A percentile compares a stretch with the other conserved stretches of the same genome.
Conservation (phyloP, 768 basidiomycete species). For the Hericium coralloides region DNA sequence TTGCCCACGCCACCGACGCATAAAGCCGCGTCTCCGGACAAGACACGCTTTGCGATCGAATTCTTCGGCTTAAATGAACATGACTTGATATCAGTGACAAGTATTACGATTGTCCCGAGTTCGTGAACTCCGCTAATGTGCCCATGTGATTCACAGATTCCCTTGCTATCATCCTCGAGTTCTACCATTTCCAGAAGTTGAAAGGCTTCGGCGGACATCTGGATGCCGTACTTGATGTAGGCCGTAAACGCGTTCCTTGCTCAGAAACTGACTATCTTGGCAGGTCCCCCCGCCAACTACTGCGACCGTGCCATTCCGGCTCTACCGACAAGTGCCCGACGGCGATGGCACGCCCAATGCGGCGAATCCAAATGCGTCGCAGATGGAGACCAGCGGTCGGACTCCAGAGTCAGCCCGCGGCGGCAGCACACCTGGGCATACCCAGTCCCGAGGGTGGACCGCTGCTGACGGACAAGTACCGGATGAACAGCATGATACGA, state of each 20-base stretch:
- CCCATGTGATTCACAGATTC: constrained; percentile 1
- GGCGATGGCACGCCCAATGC: background rate
- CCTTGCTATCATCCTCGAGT: constrained; percentile 11
- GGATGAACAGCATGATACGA: background rate
- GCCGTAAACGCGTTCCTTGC: background rate
- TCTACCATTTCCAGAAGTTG: constrained; percentile 10
- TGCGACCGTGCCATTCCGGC: constrained; percentile 9
- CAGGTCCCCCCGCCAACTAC: constrained; percentile 10
- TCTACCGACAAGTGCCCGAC: constrained; percentile 5
- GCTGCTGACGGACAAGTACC: background rate
- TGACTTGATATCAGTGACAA: constrained; percentile 52
- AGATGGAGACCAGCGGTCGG: background rate
- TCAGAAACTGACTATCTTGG: background rate
- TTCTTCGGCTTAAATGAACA: constrained; percentile 53
- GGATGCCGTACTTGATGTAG: too few species aligned
- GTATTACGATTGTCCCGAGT: constrained; percentile 23
- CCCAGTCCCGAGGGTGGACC: background rate
- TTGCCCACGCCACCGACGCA: constrained; percentile 77
- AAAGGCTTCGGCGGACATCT: too few species aligned
- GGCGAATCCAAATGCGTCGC: background rate
- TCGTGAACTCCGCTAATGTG: too few species aligned
- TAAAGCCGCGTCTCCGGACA: constrained; percentile 64
- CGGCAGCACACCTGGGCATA: background rate
- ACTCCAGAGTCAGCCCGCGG: background rate
- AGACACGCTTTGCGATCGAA: constrained; percentile 57